Conservation (phyloP, 2,329 filamentous ascomycete species). For the Endocalyx cinctus region DNA sequence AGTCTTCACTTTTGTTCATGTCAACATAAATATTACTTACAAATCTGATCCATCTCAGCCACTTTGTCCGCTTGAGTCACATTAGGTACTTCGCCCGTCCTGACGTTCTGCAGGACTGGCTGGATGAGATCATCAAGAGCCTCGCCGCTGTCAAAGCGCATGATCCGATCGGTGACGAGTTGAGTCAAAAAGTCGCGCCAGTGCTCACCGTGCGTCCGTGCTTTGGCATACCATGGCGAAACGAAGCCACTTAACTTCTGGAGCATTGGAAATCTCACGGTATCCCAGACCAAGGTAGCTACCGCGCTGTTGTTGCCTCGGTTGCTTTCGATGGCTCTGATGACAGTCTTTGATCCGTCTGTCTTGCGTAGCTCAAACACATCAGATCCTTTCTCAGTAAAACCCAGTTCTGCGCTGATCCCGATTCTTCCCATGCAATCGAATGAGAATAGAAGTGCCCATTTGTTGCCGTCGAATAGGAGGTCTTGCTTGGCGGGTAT, state of each 20-base stretch:
- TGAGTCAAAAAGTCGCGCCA: background rate
- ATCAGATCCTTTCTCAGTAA: conserved; percentile 2
- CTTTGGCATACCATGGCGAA: conserved; percentile 1
- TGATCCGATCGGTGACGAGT: background rate
- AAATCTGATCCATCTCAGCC: conserved; percentile 3
- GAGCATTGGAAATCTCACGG: background rate
- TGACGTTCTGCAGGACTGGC: background rate
- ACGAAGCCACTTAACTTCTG: background rate
- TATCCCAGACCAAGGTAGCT: conserved; percentile 2
- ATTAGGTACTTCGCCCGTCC: background rate
- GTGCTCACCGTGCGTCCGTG: background rate
- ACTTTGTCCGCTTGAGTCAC: background rate
- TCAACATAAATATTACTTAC: background rate
- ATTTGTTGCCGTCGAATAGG: conserved; percentile 11
- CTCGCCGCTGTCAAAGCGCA: conserved; percentile 3
- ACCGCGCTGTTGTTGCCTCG: background rate
- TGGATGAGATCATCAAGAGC: conserved; percentile 3
- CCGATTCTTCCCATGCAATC: conserved; percentile 3
- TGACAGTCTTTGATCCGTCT: background rate
- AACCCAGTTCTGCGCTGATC: conserved; percentile 3
- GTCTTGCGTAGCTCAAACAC: background rate
- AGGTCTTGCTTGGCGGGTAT: conserved; percentile 13
- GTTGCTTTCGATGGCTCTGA: background rate
- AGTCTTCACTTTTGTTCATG: background rate
- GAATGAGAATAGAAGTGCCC: conserved; percentile 10